phyloP scores from a whole-genome alignment of 129 eudicot genomes.

The Heracleum sosnowskyi region DNA sequence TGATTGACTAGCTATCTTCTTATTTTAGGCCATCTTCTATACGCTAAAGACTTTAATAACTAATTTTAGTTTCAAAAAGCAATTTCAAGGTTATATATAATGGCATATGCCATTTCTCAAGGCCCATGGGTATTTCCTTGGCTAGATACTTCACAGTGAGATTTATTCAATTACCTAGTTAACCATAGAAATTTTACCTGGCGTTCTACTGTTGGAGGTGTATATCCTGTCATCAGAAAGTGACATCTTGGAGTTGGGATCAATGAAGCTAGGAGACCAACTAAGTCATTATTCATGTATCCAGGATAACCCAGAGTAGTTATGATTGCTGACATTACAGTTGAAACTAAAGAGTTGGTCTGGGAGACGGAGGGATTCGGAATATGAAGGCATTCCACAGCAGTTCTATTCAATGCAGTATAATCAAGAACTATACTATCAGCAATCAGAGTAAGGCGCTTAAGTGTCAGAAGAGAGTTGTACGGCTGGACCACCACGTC shows the following conservation, averaged over 20 bases:
- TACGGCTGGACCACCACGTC: slow-evolving; percentile 98
- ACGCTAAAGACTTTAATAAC: too few relatives aligned
- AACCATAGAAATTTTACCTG: too few relatives aligned
- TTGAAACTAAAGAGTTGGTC: slow-evolving; percentile 83
- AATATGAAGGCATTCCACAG: slow-evolving; percentile 84
- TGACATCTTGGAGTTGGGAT: slow-evolving; percentile 98
- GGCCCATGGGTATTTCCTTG: too few relatives aligned
- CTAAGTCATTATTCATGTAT: slow-evolving; percentile 94
- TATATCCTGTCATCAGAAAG: too few relatives aligned
- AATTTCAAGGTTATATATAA: too few relatives aligned
- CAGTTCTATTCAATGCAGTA: slow-evolving; percentile 92
- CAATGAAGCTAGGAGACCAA: slow-evolving; percentile 96
- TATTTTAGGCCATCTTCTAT: too few relatives aligned
- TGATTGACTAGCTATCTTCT: too few relatives aligned
- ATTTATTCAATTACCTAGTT: too few relatives aligned
- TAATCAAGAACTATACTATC: slow-evolving; percentile 98
- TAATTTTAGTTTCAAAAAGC: too few relatives aligned
- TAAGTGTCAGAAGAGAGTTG: slow-evolving; percentile 90
- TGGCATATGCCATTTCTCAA: too few relatives aligned
- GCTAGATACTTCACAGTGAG: too few relatives aligned
- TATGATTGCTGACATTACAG: slow-evolving; percentile 97
- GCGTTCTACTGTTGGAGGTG: too few relatives aligned
- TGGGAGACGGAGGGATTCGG: slow-evolving; percentile 81
- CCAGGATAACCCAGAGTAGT: slow-evolving; percentile 92
- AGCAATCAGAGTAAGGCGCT: slow-evolving; percentile 89